Evolutionary conservation across 1,284 basidiomycete genomes (phyloP).

Genomic region (Psilocybe mexicana): DNA sequence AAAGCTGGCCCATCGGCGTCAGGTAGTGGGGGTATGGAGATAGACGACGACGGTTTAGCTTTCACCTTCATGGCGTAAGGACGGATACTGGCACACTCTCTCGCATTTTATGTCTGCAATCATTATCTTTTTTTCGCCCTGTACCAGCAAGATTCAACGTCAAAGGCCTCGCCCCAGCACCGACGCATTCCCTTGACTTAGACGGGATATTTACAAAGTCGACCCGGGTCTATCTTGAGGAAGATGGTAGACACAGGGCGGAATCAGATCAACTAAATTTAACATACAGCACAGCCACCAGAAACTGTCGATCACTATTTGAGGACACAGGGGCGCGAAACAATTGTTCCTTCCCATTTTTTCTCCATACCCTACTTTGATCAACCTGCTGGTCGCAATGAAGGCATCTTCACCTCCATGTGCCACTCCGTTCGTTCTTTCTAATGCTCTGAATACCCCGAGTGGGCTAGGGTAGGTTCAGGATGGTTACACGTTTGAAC

Average conservation of each 20-base stretch:
- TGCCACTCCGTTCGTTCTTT: slow-evolving; percentile 16
- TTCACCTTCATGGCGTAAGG: slow-evolving; percentile 48
- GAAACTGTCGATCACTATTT: neutral
- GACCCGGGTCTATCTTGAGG: too few relatives aligned
- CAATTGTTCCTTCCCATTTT: neutral
- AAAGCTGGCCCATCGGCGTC: slow-evolving; percentile 14
- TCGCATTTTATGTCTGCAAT: neutral
- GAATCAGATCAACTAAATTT: too few relatives aligned
- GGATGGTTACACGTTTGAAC: neutral
- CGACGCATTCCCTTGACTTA: too few relatives aligned
- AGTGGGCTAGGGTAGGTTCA: slow-evolving; percentile 11
- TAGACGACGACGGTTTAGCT: slow-evolving; percentile 44
- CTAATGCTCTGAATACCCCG: slow-evolving; percentile 16
- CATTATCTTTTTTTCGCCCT: neutral
- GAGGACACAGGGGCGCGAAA: neutral
- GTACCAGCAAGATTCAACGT: neutral
- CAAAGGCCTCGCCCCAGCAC: neutral
- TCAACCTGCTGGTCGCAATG: slow-evolving; percentile 6
- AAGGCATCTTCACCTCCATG: slow-evolving; percentile 9
- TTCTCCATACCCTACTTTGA: neutral
- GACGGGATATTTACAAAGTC: too few relatives aligned
- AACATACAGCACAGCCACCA: too few relatives aligned
- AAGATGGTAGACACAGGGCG: too few relatives aligned
- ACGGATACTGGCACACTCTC: neutral
- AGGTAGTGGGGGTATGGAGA: slow-evolving; percentile 36